Evolutionary conservation across 306 rosid genomes (phyloP), one percentile per base, ranked within the genome.

Genomic region (Benincasa hispida): DNA sequence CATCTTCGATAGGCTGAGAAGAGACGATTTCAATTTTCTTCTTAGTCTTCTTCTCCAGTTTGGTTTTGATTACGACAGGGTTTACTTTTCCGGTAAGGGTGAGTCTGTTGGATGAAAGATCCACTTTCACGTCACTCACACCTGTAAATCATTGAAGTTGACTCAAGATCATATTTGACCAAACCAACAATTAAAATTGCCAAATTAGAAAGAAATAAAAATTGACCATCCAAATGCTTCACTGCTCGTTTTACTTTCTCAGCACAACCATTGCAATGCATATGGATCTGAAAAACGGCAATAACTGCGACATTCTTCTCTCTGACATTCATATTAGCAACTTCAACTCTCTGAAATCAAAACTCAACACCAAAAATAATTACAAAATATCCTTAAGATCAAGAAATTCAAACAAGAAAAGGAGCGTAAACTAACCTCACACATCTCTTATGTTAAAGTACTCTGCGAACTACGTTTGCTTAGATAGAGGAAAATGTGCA

Each of bases 191-290:
- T 66, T 14, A 11, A 22, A 21, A 19, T 65, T 51, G 50, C 73
- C 18, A 21, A 66, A 37, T 30, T 19, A 30, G 25, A 7, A 63
- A 18, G 1, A 60, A n/a, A 41, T 30, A 7, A 41, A 72, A 6
- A 15, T 48, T 28, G 82, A 93, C 98, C 98, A 4, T 77, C 77
- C 63, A 89, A 67, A 73, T 76, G 63, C 35, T 86, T 86, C 51
- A 87, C 87, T 5, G 76, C 83, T 66, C 85, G 88, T 83, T 82
- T 90, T 70, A 90, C 76, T 78, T 90, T 90, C 86, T 88, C 82
- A 10, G 87, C 93, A 51, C 97, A 90, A 5, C 98, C 98, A 5
- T 90, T 96, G 55, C 97, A 91, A 87, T 91, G 96, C 83, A 88
- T 61, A 22, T 91, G 96, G 14, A 90, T 78, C 88, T 86, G 89